A percentile compares a stretch with the other conserved stretches of the same genome.
phyloP scores from a whole-genome alignment of 805 yeast species.

The Candida morakotiae region DNA sequence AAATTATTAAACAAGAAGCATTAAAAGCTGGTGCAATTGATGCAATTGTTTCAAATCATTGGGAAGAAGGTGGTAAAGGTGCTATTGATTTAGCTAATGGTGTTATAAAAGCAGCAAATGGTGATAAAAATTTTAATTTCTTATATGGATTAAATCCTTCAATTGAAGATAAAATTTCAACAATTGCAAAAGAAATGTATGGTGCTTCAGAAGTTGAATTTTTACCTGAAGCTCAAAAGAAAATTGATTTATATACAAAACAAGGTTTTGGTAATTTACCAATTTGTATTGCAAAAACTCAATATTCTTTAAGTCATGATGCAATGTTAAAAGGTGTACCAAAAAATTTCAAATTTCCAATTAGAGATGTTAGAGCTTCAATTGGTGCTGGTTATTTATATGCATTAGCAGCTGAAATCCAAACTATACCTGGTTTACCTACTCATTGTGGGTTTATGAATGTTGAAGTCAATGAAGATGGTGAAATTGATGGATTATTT shows the following conservation, averaged over 20 bases:
- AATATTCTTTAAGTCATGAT: constrained; percentile 80
- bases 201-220: constrained; percentile 73
- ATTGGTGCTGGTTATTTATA: constrained; percentile 84
- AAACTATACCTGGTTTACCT: constrained; percentile 83
- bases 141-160: constrained; percentile 58
- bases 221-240: constrained; percentile 63
- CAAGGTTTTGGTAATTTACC: constrained; percentile 80
- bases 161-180: constrained; percentile 62
- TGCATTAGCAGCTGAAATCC: constrained; percentile 82
- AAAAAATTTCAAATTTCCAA: constrained; percentile 72
- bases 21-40: constrained; percentile 74
- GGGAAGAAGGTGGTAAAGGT: constrained; percentile 85
- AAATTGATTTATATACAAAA: constrained; percentile 60
- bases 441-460: constrained; percentile 86
- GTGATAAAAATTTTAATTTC: constrained; percentile 44
- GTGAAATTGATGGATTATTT: constrained; percentile 79
- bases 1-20: constrained; percentile 62
- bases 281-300: constrained; percentile 82
- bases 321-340: constrained; percentile 83
- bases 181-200: constrained; percentile 73
- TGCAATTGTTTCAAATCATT: constrained; percentile 79
- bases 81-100: constrained; percentile 72
- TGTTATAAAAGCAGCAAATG: constrained; percentile 57
- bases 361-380: constrained; percentile 73
- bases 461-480: constrained; percentile 75